Percentiles rank a stretch among this genome's conserved stretches.
These are phyloP conservation scores for Rhipidocladum racemiflorum DNA, from an alignment of 176 grass and related monocot species.

Conservation along the genomic window DNA sequence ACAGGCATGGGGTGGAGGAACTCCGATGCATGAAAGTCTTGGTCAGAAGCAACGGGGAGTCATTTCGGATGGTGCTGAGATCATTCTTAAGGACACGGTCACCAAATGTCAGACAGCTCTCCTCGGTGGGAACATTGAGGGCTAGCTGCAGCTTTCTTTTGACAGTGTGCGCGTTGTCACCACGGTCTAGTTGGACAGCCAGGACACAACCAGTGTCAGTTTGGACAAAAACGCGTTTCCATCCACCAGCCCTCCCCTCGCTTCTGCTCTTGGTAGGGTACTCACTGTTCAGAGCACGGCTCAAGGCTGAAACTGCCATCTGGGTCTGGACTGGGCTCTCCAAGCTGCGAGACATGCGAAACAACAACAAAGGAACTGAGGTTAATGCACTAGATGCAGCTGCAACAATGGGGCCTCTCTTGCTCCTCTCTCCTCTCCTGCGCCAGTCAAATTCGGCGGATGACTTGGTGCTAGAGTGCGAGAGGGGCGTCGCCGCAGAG, in stretches of 20 bases:
- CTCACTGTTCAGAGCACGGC: slow-evolving; percentile 39
- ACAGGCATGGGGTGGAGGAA: slow-evolving; percentile 72
- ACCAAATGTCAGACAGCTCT: slow-evolving; percentile 66
- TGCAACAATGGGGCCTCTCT: slow-evolving; percentile 11
- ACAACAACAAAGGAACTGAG: neutral
- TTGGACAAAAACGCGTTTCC: slow-evolving; percentile 74
- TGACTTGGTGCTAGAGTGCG: slow-evolving; percentile 5
- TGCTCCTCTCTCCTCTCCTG: slow-evolving; percentile 33
- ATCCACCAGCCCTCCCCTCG: slow-evolving; percentile 20
- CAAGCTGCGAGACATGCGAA: slow-evolving; percentile 50
- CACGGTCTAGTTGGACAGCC: slow-evolving; percentile 56
- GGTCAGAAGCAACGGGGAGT: slow-evolving; percentile 64
- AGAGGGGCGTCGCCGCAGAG: slow-evolving; percentile 12
- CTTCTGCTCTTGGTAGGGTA: slow-evolving; percentile 38
- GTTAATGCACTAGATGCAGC: slow-evolving; percentile 9
- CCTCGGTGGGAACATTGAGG: slow-evolving; percentile 65
- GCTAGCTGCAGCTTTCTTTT: slow-evolving; percentile 67
- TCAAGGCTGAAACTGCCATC: slow-evolving; percentile 62
- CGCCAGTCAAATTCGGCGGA: slow-evolving; percentile 32
- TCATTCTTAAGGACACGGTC: slow-evolving; percentile 68
- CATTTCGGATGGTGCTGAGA: slow-evolving; percentile 62
- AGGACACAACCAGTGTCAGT: slow-evolving; percentile 59
- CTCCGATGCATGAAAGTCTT: slow-evolving; percentile 67
- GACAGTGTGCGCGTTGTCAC: slow-evolving; percentile 67
- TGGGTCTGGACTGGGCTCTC: slow-evolving; percentile 75